phyloP scores from a whole-genome alignment of 768 basidiomycete species.

The Tylopilus subfusipes region DNA sequence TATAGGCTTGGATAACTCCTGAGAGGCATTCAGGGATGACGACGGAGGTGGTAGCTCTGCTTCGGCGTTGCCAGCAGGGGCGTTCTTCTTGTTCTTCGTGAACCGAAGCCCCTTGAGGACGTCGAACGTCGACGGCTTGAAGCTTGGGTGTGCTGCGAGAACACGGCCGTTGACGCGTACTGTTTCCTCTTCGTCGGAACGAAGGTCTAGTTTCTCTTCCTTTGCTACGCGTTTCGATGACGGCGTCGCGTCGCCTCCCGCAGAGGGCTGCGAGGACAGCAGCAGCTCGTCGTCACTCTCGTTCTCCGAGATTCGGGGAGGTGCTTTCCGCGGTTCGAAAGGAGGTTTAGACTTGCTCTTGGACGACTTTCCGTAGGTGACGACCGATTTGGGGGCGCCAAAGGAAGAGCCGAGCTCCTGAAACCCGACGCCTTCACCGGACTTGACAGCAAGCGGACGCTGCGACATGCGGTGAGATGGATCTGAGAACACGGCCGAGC shows the following conservation, averaged over 20 bases:
- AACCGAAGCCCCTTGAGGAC: constrained; percentile 25
- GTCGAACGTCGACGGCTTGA: constrained; percentile 11
- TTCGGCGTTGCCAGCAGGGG: neutral
- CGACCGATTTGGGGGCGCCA: constrained; percentile 1
- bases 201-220: neutral
- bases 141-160: constrained; percentile 24
- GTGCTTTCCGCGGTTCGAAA: neutral
- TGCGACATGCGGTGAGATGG: constrained; percentile 18
- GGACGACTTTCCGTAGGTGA: neutral
- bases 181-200: constrained; percentile 2
- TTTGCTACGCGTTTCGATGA: constrained; percentile 11
- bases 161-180: constrained; percentile 15
- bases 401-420: constrained; percentile 25
- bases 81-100: constrained; percentile 33
- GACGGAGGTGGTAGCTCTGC: constrained; percentile 16
- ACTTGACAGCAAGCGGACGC: constrained; percentile 23
- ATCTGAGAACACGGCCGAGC: constrained; percentile 12
- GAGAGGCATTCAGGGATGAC: constrained; percentile 22
- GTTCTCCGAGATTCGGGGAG: neutral
- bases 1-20: constrained; percentile 21
- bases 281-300: constrained; percentile 32
- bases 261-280: constrained; percentile 24
- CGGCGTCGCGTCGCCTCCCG: constrained; percentile 6
- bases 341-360: constrained; percentile 11
- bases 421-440: constrained; percentile 27